phyloP scores from a whole-genome alignment of 2,329 filamentous ascomycete genomes.

The Diplocarpon rosae region DNA sequence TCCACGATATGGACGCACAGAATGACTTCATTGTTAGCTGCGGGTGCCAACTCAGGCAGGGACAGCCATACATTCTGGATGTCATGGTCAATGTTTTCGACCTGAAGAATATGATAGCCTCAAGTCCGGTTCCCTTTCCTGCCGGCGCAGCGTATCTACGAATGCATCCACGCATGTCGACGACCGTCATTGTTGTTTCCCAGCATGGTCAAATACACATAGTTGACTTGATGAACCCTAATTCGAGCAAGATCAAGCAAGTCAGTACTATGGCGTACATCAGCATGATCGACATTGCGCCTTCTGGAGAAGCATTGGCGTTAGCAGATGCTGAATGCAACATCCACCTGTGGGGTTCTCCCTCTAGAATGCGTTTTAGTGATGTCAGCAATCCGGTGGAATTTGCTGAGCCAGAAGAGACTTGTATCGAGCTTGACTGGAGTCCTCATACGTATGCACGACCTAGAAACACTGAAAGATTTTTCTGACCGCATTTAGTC shows the following conservation, averaged over 20 bases:
- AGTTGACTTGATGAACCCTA: slow-evolving; percentile 76
- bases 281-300: slow-evolving; percentile 55
- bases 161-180: slow-evolving; percentile 92
- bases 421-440: slow-evolving; percentile 45
- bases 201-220: slow-evolving; percentile 91
- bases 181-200: slow-evolving; percentile 87
- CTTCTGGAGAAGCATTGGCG: slow-evolving; percentile 59
- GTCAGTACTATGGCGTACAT: slow-evolving; percentile 51
- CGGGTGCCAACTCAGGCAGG: slow-evolving; percentile 76
- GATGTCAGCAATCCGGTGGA: slow-evolving; percentile 58
- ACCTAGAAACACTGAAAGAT: background rate
- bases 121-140: slow-evolving; percentile 86
- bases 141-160: slow-evolving; percentile 88
- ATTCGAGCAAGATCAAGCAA: slow-evolving; percentile 57
- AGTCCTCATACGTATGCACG: slow-evolving; percentile 54
- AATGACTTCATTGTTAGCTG: slow-evolving; percentile 94
- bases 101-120: slow-evolving; percentile 75
- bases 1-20: slow-evolving; percentile 96
- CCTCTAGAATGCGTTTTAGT: slow-evolving; percentile 57
- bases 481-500: slow-evolving; percentile 35
- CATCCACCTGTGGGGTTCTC: slow-evolving; percentile 61
- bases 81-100: slow-evolving; percentile 94
- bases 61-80: slow-evolving; percentile 73
- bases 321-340: slow-evolving; percentile 54
- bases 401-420: slow-evolving; percentile 47